Conservation (phyloP, 495 filamentous ascomycete genomes). For the Penicillium lagena region DNA sequence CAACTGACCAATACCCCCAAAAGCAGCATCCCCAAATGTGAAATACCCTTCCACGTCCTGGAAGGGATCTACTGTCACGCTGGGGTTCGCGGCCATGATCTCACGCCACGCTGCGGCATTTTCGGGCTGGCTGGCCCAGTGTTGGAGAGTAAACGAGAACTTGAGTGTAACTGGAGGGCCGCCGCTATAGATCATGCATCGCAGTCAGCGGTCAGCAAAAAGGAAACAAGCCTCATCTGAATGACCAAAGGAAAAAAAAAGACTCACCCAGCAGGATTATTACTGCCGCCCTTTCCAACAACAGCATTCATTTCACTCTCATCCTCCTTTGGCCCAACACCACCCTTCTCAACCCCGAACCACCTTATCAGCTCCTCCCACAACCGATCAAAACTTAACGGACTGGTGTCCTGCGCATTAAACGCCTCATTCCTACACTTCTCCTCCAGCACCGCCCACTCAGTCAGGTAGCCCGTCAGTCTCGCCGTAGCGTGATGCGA, state of each 20-base stretch:
- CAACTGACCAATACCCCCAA: background rate
- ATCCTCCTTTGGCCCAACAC: conserved; percentile 8
- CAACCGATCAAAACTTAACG: conserved; percentile 32
- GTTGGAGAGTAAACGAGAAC: no score
- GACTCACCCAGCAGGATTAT: conserved; percentile 1
- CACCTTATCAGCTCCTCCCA: conserved; percentile 39
- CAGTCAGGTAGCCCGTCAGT: conserved; percentile 39
- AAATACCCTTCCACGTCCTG: no score
- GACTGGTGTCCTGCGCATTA: conserved; percentile 33
- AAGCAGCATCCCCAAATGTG: no score
- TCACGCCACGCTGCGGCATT: no score
- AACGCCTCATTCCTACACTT: conserved; percentile 30
- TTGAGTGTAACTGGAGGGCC: no score
- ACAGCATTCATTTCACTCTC: conserved; percentile 3
- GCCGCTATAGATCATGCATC: no score
- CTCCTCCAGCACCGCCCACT: conserved; percentile 38
- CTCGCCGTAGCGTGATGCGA: conserved; percentile 25
- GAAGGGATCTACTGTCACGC: no score
- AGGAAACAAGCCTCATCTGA: no score
- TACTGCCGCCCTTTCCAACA: conserved; percentile 4
- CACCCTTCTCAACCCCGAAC: conserved; percentile 25
- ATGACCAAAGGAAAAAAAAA: background rate
- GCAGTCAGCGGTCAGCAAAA: no score
- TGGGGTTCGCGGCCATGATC: no score
- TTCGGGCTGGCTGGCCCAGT: no score